phyloP scores from a whole-genome alignment of 2,329 filamentous ascomycete genomes.

The Onygena corvina region DNA sequence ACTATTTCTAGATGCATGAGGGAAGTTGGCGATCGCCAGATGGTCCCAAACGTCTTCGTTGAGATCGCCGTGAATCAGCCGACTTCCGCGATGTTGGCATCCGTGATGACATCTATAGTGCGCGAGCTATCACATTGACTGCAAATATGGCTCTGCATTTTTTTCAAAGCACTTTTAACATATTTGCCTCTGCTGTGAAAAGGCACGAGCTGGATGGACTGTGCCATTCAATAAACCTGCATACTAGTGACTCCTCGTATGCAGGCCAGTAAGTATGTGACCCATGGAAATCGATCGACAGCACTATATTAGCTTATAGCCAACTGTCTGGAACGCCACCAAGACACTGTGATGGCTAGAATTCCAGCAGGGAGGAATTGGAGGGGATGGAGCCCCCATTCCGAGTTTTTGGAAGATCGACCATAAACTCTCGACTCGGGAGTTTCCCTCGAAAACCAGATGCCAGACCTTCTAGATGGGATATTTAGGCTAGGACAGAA shows the following conservation, averaged over 20 bases:
- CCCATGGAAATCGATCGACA: not conserved
- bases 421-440: constrained; percentile 1
- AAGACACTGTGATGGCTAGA: not conserved
- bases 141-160: too few relatives aligned
- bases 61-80: too few relatives aligned
- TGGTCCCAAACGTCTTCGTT: too few relatives aligned
- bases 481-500: not conserved
- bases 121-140: too few relatives aligned
- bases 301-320: not conserved
- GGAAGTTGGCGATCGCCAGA: too few relatives aligned
- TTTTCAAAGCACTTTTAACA: too few relatives aligned
- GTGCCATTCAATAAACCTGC: not conserved
- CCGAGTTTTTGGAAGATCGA: constrained; percentile 5
- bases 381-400: not conserved
- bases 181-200: too few relatives aligned
- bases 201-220: not conserved
- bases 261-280: constrained; percentile 3
- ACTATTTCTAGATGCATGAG: not conserved
- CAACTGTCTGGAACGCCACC: not conserved
- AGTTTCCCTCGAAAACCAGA: not conserved
- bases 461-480: not conserved
- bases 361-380: not conserved
- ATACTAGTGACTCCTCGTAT: too few relatives aligned
- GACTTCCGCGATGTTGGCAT: too few relatives aligned
- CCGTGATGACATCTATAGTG: too few relatives aligned